Conservation (phyloP, 2,329 filamentous ascomycete species). For the Cercospora zeae-maydis region DNA sequence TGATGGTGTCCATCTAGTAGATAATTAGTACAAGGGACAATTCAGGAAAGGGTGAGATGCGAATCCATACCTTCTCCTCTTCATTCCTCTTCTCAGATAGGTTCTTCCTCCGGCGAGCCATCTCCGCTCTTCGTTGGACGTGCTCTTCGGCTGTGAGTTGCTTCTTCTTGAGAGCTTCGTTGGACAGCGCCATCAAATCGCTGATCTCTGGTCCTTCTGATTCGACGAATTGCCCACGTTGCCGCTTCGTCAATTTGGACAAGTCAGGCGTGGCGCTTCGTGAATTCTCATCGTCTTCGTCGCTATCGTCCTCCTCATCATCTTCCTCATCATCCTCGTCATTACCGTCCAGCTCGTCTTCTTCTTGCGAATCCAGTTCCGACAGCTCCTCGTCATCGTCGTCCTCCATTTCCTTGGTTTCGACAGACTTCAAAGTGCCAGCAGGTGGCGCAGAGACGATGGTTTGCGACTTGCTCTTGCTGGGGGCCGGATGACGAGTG, state of each 20-base stretch:
- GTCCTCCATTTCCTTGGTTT: conserved; percentile 51
- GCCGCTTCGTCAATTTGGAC: conserved; percentile 65
- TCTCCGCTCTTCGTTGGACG: conserved; percentile 68
- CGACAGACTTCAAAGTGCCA: conserved; percentile 43
- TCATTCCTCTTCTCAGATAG: conserved; percentile 73
- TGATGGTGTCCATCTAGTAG: conserved; percentile 81
- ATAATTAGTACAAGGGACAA: neutral
- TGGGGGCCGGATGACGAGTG: conserved; percentile 22
- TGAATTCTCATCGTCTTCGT: conserved; percentile 52
- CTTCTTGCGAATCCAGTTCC: conserved; percentile 36
- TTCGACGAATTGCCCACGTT: conserved; percentile 56
- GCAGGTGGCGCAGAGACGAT: conserved; percentile 31
- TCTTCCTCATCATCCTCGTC: conserved; percentile 41
- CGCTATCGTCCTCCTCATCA: conserved; percentile 42
- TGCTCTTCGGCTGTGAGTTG: conserved; percentile 70
- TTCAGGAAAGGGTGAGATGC: neutral
- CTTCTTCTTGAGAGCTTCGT: conserved; percentile 70
- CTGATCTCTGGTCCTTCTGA: conserved; percentile 31
- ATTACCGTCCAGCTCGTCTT: conserved; percentile 33
- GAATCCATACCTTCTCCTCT: conserved; percentile 62
- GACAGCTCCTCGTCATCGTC: conserved; percentile 50
- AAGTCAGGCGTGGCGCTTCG: conserved; percentile 59
- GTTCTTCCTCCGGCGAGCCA: conserved; percentile 70
- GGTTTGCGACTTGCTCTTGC: conserved; percentile 31
- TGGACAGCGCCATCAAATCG: conserved; percentile 51